phyloP scores from a whole-genome alignment of 2,329 filamentous ascomycete genomes.

The Tolypocladium inflatum region DNA sequence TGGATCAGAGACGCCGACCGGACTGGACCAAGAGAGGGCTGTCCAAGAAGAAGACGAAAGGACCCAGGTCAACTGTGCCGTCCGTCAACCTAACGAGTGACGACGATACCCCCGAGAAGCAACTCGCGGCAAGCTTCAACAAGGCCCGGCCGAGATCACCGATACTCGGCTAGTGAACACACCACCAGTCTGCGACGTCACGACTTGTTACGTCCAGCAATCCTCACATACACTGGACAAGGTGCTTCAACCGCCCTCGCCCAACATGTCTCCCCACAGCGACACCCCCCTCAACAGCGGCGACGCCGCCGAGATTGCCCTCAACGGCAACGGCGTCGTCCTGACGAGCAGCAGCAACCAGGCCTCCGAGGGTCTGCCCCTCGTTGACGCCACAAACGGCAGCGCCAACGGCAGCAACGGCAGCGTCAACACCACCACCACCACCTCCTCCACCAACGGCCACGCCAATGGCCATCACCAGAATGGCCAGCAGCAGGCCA shows the following conservation, averaged over 20 bases:
- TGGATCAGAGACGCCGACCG: not conserved
- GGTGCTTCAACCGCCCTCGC: not conserved
- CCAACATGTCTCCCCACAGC: constrained; percentile 24
- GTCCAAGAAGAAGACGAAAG: not conserved
- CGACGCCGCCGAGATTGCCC: constrained; percentile 10
- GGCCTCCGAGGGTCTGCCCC: not conserved
- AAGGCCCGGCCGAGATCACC: not conserved
- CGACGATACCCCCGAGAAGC: not conserved
- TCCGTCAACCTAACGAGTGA: not conserved
- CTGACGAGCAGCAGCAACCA: not conserved
- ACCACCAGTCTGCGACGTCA: not conserved
- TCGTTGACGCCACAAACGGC: not conserved
- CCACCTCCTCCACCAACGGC: no score
- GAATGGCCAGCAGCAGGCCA: constrained; percentile 11
- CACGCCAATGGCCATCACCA: constrained; percentile 9
- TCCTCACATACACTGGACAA: not conserved
- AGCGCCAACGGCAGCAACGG: constrained; percentile 2
- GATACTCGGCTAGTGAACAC: not conserved
- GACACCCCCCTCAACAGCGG: constrained; percentile 19
- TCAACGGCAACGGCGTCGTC: constrained; percentile 5
- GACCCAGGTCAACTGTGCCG: not conserved
- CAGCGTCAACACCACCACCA: constrained; percentile 2
- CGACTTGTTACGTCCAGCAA: not conserved
- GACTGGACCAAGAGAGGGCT: not conserved
- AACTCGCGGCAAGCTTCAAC: not conserved